These are phyloP conservation scores for Isatis lusitanica DNA, from an alignment of 441 rosid genomes.

Conservation along the genomic window DNA sequence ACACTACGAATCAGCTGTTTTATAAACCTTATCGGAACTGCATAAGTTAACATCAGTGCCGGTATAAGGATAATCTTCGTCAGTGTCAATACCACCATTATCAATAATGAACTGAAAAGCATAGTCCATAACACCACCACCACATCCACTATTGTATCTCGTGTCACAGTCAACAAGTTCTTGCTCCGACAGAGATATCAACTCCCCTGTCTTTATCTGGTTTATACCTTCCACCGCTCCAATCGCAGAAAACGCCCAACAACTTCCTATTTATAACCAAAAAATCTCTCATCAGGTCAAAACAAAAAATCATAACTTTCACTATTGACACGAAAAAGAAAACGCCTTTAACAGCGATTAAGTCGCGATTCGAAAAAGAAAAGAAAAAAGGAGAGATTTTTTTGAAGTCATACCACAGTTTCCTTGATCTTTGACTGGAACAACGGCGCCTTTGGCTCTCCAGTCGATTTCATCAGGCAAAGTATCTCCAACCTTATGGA, in stretches of 20 bases:
- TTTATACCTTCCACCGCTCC: slow-evolving; percentile 64
- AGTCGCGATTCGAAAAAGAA: background rate
- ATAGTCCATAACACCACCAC: slow-evolving; percentile 64
- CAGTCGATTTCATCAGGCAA: slow-evolving; percentile 60
- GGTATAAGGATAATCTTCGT: slow-evolving; percentile 52
- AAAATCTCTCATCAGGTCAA: background rate
- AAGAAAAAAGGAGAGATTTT: background rate
- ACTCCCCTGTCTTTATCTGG: slow-evolving; percentile 56
- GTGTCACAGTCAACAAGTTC: slow-evolving; percentile 60
- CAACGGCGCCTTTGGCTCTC: slow-evolving; percentile 57
- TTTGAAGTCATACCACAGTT: slow-evolving; percentile 46
- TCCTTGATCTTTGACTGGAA: slow-evolving; percentile 57
- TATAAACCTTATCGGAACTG: slow-evolving; percentile 39
- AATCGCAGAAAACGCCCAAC: slow-evolving; percentile 68
- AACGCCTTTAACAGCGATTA: background rate
- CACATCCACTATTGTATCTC: slow-evolving; percentile 49
- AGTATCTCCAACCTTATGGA: slow-evolving; percentile 36
- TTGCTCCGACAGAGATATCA: slow-evolving; percentile 57
- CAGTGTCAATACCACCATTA: slow-evolving; percentile 56
- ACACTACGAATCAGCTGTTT: background rate
- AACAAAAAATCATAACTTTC: background rate
- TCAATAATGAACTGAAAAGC: slow-evolving; percentile 49
- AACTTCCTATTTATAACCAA: slow-evolving; percentile 42
- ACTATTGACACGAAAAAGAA: background rate
- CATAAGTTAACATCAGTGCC: slow-evolving; percentile 39